Evolutionary conservation across 73 alveolate species (phyloP), one percentile per base, ranked within the genome.

Genomic region (Paramecium primaurelia): DNA sequence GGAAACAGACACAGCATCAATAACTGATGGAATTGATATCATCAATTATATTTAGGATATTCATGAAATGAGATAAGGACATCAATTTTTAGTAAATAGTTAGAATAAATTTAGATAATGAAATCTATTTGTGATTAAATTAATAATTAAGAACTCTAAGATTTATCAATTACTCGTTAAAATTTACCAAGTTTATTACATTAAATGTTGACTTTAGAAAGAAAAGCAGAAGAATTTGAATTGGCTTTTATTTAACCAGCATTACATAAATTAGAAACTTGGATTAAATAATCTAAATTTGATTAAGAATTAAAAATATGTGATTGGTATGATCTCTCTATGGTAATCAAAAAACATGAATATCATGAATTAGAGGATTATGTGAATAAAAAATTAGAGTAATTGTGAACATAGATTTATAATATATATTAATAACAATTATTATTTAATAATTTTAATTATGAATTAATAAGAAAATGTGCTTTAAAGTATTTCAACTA

Each of bases 101-200:
- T 40, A 40, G 7, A 59, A 64, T 64, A 7, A 54, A 54, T 25
- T 64, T 32, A 64, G 84, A 64, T 64, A 25, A 14, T 64, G 30
- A 64, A 64, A 64, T 64, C 84, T 25, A 64, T 64, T 11, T 64
- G 84, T 64, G 84, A 64, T 64, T 64, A 64, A 34, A 64, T 64
- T 9, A 64, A 64, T 64, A 64, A 64, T 64, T 64, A 64, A 32
- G 84, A 64, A 64, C 30, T 32, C 1, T 32, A 34, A 3, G 84
- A 40, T 40, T 40, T 40, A 40, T 40, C 49, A 40, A 40, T 40
- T 40, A 40, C 49, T 1, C 12, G 47, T 8, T 64, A 64, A 18
- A 64, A 64, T 64, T 14, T 64, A 28, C 10, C 84, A 20, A 34
- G 28, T 64, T 34, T 64, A 28, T 64, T 64, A 28, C 20, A 64